Conservation (phyloP, 352 stramenopile species). For the Globisporangium spinosum region DNA sequence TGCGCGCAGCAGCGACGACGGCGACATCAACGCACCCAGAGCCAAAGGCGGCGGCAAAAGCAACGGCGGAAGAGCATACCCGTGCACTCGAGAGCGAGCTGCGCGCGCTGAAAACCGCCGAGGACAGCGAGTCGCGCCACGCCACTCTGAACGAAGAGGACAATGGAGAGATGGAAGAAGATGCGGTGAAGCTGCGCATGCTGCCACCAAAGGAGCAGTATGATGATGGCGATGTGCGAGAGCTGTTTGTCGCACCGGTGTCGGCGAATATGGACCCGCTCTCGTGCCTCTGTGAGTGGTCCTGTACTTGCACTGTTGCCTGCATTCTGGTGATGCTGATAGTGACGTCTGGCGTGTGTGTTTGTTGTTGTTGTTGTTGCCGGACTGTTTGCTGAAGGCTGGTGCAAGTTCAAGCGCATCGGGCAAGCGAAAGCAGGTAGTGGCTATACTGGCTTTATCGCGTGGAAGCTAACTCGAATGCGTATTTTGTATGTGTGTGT, state of each 20-base stretch:
- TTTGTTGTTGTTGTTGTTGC: background rate
- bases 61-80: background rate
- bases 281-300: conserved; percentile 43
- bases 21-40: background rate
- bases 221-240: background rate
- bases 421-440: conserved; percentile 20
- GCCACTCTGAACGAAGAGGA: background rate
- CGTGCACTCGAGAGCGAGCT: conserved; percentile 15
- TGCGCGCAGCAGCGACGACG: too few species aligned
- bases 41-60: background rate
- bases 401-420: conserved; percentile 50
- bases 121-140: background rate
- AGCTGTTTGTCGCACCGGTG: too few species aligned
- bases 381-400: conserved; percentile 17
- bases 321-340: background rate
- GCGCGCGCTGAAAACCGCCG: background rate
- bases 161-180: background rate
- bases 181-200: background rate
- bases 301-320: background rate
- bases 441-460: background rate
- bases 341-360: background rate
- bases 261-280: conserved; percentile 41
- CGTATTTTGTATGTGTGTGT: background rate
- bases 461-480: background rate
- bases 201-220: background rate